Evolutionary conservation across 2,329 filamentous ascomycete genomes (phyloP), one percentile per base, ranked within the genome.

Genomic region (Hypoxylon sp.): DNA sequence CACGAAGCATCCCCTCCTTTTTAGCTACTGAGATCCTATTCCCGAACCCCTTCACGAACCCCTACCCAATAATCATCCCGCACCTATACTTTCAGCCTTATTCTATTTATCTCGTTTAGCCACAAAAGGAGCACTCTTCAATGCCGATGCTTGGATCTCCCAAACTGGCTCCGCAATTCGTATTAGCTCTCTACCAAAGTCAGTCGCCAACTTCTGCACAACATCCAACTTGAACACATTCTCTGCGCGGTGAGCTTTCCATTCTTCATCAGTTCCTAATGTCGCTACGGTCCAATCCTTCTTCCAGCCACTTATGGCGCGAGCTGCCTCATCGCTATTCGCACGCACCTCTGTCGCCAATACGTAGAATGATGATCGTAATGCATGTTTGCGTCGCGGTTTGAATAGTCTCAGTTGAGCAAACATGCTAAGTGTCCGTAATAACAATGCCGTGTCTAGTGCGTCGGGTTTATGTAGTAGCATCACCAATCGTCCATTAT

Each of bases 301-400:
- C 69, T 83, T 84, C 82, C 83, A 87, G 3, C 14, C 50, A 2
- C 70, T 46, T 1, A 87, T 67, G 0, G 83, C 81, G 8, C 63
- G 33, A 0, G 73, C 2, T 0, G 83, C 84, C 31, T 78, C 74
- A 0, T 70, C 47, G 17, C 69, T 65, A 3, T 75, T 44, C 4
- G 77, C 76, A 46, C 80, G 75, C 0, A 88, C 76, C 2, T 81
- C 71, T 1, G 74, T 80, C 1, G 85, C 85, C 9, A 88, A 66
- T 72, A 88, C 77, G 71, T 89, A 88, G 68, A 88, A 89, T 0
- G 85, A 87, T 0, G 82, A 84, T 3, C 81, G 76, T 19, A 75
- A 83, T 1, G 71, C 73, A 63, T 88, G 84, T 2, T 64, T 71
- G 0, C 6, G 73, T 1, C 6, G 68, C 0, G 84, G 84, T 71